Conservation (phyloP, 2,329 filamentous ascomycete genomes). For the Exophiala alcalophila region DNA sequence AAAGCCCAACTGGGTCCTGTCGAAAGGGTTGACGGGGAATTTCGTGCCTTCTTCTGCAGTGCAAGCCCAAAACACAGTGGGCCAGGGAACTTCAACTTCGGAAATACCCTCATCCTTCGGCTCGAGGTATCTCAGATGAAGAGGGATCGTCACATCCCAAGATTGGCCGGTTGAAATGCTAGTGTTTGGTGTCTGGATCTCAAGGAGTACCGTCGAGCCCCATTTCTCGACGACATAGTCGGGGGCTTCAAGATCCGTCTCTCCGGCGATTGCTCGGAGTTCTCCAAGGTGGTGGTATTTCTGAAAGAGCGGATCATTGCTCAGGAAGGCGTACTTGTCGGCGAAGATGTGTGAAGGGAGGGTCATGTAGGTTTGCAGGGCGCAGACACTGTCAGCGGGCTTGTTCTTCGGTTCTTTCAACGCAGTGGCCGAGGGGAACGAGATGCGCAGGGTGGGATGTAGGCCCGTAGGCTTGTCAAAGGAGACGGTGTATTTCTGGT, state of each 20-base stretch:
- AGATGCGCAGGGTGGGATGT: conserved; percentile 74
- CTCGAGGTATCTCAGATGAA: conserved; percentile 79
- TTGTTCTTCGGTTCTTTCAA: conserved; percentile 47
- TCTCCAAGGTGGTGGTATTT: conserved; percentile 72
- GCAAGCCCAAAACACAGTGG: conserved; percentile 89
- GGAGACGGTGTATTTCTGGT: conserved; percentile 57
- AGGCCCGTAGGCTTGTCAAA: conserved; percentile 74
- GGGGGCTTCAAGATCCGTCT: conserved; percentile 86
- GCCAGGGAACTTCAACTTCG: conserved; percentile 67
- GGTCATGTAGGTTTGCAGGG: conserved; percentile 75
- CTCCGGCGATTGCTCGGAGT: conserved; percentile 66
- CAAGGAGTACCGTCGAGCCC: conserved; percentile 75
- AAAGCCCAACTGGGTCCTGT: conserved; percentile 78
- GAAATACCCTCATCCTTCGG: conserved; percentile 45
- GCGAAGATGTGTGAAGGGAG: conserved; percentile 78
- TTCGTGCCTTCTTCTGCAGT: conserved; percentile 56
- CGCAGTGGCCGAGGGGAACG: conserved; percentile 52
- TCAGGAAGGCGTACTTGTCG: conserved; percentile 77
- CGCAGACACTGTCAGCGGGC: conserved; percentile 57
- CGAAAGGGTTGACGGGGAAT: conserved; percentile 78
- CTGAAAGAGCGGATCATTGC: conserved; percentile 62
- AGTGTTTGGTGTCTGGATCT: conserved; percentile 59
- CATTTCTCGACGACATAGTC: conserved; percentile 72
- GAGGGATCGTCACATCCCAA: conserved; percentile 58
- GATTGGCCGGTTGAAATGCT: conserved; percentile 19